These are phyloP conservation scores for Cercospora sojina DNA, from an alignment of 2,329 filamentous ascomycete genomes.

Conservation along the genomic window DNA sequence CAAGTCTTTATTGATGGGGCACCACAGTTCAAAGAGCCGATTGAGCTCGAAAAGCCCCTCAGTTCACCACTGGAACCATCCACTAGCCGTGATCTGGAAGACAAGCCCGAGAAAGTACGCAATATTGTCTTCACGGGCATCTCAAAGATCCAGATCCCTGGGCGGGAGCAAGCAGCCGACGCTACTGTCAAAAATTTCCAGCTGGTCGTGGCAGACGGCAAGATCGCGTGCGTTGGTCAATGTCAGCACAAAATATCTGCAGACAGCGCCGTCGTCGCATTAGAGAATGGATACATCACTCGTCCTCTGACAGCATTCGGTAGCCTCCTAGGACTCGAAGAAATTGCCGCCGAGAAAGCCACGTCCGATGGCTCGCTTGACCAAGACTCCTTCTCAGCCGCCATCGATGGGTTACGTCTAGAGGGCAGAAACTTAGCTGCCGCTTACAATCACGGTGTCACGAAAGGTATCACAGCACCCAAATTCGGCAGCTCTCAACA, in stretches of 20 bases:
- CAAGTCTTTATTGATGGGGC: conserved; percentile 48
- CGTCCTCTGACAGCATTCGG: conserved; percentile 62
- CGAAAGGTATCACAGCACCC: conserved; percentile 42
- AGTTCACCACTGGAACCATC: conserved; percentile 44
- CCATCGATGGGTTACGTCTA: conserved; percentile 47
- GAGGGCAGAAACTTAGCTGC: conserved; percentile 42
- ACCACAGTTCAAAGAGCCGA: conserved; percentile 51
- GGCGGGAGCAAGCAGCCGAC: conserved; percentile 39
- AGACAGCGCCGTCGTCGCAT: conserved; percentile 43
- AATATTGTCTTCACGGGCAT: conserved; percentile 60
- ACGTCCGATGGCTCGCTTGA: conserved; percentile 55
- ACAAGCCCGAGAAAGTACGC: conserved; percentile 31
- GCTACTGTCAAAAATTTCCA: conserved; percentile 33
- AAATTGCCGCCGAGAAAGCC: conserved; percentile 57
- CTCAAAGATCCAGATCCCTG: conserved; percentile 51
- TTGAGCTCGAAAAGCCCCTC: conserved; percentile 55
- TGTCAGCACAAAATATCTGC: conserved; percentile 52
- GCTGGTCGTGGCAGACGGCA: conserved; percentile 55
- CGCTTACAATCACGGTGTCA: conserved; percentile 42
- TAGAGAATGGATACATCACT: conserved; percentile 62
- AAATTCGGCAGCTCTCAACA: conserved; percentile 30
- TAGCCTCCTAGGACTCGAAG: conserved; percentile 60
- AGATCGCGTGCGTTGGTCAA: conserved; percentile 56
- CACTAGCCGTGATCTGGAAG: conserved; percentile 42
- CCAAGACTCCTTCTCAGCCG: conserved; percentile 55